phyloP scores from a whole-genome alignment of 257 asterid species.

The Capsicum chinense region DNA sequence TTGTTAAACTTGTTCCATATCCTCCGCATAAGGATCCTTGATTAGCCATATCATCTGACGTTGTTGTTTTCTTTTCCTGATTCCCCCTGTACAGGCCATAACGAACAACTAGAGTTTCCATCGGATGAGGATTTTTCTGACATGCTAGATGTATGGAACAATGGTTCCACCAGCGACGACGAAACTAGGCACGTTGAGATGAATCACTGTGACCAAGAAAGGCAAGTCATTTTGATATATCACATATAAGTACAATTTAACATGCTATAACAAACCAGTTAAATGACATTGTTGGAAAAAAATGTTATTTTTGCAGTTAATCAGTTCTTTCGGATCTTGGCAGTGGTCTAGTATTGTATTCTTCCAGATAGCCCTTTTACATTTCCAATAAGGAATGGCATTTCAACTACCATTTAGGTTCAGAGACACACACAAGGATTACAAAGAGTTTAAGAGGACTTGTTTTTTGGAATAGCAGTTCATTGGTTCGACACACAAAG shows the following conservation, averaged over 20 bases:
- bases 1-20: conserved; percentile 27
- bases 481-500: background rate
- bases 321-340: background rate
- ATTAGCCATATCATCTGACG: background rate
- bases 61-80: background rate
- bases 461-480: background rate
- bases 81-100: conserved; percentile 46
- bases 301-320: background rate
- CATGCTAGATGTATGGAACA: conserved; percentile 49
- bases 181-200: conserved; percentile 27
- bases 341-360: conserved; percentile 59
- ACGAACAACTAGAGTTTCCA: conserved; percentile 34
- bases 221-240: conserved; percentile 29
- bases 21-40: background rate
- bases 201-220: conserved; percentile 25
- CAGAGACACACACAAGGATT: conserved; percentile 30
- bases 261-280: background rate
- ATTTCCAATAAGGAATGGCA: conserved; percentile 53
- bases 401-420: conserved; percentile 62
- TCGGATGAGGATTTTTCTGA: conserved; percentile 49
- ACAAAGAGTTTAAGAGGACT: background rate
- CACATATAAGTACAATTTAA: background rate
- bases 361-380: conserved; percentile 84
- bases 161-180: conserved; percentile 32
- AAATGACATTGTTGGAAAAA: background rate